Base-by-base conservation (phyloP, 192 early-diverging fungal genomes). In the Backusella liffmaniae region DNA sequence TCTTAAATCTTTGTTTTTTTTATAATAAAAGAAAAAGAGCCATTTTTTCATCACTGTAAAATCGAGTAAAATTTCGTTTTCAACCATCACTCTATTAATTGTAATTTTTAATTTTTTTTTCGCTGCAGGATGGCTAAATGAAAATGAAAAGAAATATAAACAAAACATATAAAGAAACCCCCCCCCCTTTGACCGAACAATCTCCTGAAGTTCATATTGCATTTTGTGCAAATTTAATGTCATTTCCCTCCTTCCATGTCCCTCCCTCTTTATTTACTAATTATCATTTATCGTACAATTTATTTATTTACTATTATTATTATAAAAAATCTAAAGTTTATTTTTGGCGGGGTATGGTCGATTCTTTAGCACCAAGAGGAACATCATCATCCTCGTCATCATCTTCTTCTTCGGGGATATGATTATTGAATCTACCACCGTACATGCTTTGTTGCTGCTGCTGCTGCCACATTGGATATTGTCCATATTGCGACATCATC, bases 311-410 rank as follows among this genome's bases (percentile, higher is more conserved):
- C 18, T 53, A 23, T 26, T 59, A 59, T 59, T 26, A 59, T 59
- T 59, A 26, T 2, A 29, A 26, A 9, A 29, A 29, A 29, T 62
- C 56, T 62, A 62, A 62, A 8, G 37, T 39, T 59, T 62, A 62
- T 62, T 69, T 69, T 39, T 41, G 67, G 36, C 67, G 67, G 67
- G 67, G 37, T 41, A 69, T 69, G 67, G 69, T 23, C 4, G 69
- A 15, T 12, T 71, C 72, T 37, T 76, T 76, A 26, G 67, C 39
- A 65, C 80, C 80, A 42, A 81, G 56, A 37, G 80, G 80, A 30
- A 81, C 49, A 72, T 81, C 68, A 67, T 81, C 80, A 42, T 81
- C 80, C 53, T 81, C 80, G 23, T 77, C 68, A 12, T 77, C 76
- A 12, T 81, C 76, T 13, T 81, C 80, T 18, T 77, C 76, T 21